A percentile compares a stretch with the other conserved stretches of the same genome.
Evolutionary conservation across 2,329 filamentous ascomycete species (phyloP).

Genomic region (Phoma sp.): DNA sequence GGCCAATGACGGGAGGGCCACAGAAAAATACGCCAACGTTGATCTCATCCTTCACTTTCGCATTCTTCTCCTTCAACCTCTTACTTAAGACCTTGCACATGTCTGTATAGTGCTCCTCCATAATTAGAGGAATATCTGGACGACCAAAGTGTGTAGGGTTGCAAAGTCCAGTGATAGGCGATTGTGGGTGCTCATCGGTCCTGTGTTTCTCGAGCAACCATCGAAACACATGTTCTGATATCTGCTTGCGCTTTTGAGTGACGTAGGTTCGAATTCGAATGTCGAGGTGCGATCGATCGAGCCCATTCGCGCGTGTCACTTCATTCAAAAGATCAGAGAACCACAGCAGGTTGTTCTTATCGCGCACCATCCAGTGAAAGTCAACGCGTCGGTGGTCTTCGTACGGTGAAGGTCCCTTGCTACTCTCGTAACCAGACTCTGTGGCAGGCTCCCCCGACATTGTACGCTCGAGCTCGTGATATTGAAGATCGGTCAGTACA

Average conservation of each 20-base stretch:
- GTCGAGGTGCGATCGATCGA: conserved; percentile 52
- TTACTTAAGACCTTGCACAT: conserved; percentile 50
- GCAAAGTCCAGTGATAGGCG: conserved; percentile 62
- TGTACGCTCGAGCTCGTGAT: conserved; percentile 50
- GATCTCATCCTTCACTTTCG: conserved; percentile 39
- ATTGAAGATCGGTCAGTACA: conserved; percentile 63
- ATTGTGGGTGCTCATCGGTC: conserved; percentile 59
- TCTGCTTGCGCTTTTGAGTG: conserved; percentile 62
- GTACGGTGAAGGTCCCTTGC: conserved; percentile 32
- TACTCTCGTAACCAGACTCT: conserved; percentile 14
- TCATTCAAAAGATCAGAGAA: conserved; percentile 64
- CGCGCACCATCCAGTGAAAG: conserved; percentile 68
- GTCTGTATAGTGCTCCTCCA: conserved; percentile 63
- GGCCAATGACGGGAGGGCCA: conserved; percentile 62
- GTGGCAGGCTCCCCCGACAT: conserved; percentile 23
- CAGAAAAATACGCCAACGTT: conserved; percentile 66
- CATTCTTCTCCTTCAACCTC: conserved; percentile 30
- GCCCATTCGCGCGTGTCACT: conserved; percentile 48
- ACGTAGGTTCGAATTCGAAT: conserved; percentile 65
- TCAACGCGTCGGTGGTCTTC: conserved; percentile 60
- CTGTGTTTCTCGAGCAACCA: conserved; percentile 66
- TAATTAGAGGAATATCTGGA: conserved; percentile 61
- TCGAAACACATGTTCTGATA: conserved; percentile 63
- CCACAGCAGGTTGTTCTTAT: conserved; percentile 64
- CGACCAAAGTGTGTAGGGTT: conserved; percentile 63